Evolutionary conservation across 2,329 filamentous ascomycete genomes (phyloP).

Genomic region (Colletotrichum cuscutae): DNA sequence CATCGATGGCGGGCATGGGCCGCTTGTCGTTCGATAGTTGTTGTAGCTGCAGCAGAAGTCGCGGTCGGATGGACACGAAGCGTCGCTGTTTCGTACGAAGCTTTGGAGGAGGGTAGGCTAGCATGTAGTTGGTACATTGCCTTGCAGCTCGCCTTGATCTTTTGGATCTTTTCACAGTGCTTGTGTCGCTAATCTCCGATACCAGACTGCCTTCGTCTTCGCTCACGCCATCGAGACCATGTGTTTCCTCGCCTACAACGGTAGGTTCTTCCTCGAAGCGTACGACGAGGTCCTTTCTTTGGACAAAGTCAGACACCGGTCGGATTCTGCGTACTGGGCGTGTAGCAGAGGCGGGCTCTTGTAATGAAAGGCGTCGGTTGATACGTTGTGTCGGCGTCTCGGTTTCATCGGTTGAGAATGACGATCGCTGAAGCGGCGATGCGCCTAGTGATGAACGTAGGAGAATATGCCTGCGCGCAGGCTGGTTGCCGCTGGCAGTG

Average conservation of each 20-base stretch:
- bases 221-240: slow-evolving; percentile 46
- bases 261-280: slow-evolving; percentile 56
- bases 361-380: slow-evolving; percentile 22
- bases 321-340: slow-evolving; percentile 39
- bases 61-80: slow-evolving; percentile 74
- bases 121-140: slow-evolving; percentile 70
- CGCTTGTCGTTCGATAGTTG: slow-evolving; percentile 68
- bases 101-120: slow-evolving; percentile 75
- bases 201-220: slow-evolving; percentile 61
- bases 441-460: slow-evolving; percentile 53
- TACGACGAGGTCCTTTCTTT: slow-evolving; percentile 54
- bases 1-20: slow-evolving; percentile 76
- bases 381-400: slow-evolving; percentile 6
- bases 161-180: slow-evolving; percentile 45
- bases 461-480: slow-evolving; percentile 49
- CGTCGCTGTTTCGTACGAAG: slow-evolving; percentile 70
- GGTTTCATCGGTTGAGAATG: slow-evolving; percentile 19
- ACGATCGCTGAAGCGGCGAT: slow-evolving; percentile 14
- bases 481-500: slow-evolving; percentile 41
- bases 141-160: slow-evolving; percentile 46
- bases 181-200: slow-evolving; percentile 59
- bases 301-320: slow-evolving; percentile 51
- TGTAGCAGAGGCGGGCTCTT: slow-evolving; percentile 19
- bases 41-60: slow-evolving; percentile 78
- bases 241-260: slow-evolving; percentile 36